Base-by-base conservation (phyloP, 2,329 filamentous ascomycete genomes). In the Fusarium verrucosum region DNA sequence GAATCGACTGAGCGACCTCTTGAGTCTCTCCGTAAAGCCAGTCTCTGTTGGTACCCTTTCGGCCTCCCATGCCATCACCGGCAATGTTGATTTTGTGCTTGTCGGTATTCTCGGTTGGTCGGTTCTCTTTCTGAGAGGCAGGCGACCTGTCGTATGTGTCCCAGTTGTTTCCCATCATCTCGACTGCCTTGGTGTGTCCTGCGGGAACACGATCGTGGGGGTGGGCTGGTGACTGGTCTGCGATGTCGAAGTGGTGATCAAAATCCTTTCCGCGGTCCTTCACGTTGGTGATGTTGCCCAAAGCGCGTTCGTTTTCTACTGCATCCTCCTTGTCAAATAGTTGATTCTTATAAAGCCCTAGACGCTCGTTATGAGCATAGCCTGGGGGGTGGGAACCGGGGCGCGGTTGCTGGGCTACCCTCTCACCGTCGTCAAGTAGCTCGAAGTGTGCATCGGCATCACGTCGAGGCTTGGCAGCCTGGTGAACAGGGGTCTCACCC, bases 381-480 rank as follows among this genome's bases (percentile, higher is more conserved):
- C 85, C 86, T 53, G 81, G 83, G 49, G 82, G 82, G 45, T 73
- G 73, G 38, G 81, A 80, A 44, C 76, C 77, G 46, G 77, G 73
- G 43, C 76, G 72, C 47, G 82, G 81, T 38, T 80, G 78, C 51
- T 83, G 81, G 9, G 80, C 82, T 16, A 82, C 79, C 45, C 86
- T 85, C 30, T 85, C 85, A 44, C 86, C 88, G 53, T 94, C 89
- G 73, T 98, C 94, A 50, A 86, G 82, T 71, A 97, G 85, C 61
- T 95, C 88, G 73, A 97, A 97, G 77, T 98, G 92, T 2, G 88
- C 80, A 73, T 94, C 88, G 17, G 90, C 89, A 70, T 96, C 92
- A 37, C 88, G 91, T 58, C 94, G 91, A 33, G 90, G 84, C 74
- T 90, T 90, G 70, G 83, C 80, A 33, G 86, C 82, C 30, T 85